These are phyloP conservation scores for Debaryomyces prosopidis DNA, from an alignment of 805 yeast species.

Conservation along the genomic window DNA sequence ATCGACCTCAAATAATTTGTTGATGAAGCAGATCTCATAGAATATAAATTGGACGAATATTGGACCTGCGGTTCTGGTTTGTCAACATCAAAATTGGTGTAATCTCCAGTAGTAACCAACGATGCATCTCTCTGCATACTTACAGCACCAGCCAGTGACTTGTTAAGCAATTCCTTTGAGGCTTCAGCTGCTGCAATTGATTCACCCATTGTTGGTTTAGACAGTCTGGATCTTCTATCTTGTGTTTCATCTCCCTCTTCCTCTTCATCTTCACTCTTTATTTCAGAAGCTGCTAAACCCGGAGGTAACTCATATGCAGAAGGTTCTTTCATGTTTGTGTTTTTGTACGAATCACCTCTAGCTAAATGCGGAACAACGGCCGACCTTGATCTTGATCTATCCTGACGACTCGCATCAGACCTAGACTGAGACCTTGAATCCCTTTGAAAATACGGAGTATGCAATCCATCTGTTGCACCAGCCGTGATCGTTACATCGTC, in stretches of 20 bases:
- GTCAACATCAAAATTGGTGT: constrained; percentile 46
- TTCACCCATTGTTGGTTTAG: constrained; percentile 46
- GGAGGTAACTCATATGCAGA: constrained; percentile 45
- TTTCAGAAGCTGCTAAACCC: constrained; percentile 22
- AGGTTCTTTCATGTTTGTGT: constrained; percentile 49
- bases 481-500: not conserved
- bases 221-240: constrained; percentile 40
- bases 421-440: constrained; percentile 28
- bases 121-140: constrained; percentile 31
- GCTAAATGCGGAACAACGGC: constrained; percentile 61
- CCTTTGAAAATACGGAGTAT: constrained; percentile 34
- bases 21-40: constrained; percentile 43
- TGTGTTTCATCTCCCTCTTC: constrained; percentile 26
- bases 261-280: constrained; percentile 22
- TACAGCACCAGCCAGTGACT: constrained; percentile 6
- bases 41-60: constrained; percentile 17
- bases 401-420: constrained; percentile 26
- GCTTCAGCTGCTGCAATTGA: constrained; percentile 45
- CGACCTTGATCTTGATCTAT: constrained; percentile 24
- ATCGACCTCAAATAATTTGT: constrained; percentile 62
- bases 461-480: constrained; percentile 21
- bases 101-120: constrained; percentile 46
- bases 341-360: constrained; percentile 74
- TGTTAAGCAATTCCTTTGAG: constrained; percentile 9
- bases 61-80: constrained; percentile 17